These are phyloP conservation scores for Heliamphora exappendiculata DNA, from an alignment of 148 eudicot genomes.

Conservation along the genomic window DNA sequence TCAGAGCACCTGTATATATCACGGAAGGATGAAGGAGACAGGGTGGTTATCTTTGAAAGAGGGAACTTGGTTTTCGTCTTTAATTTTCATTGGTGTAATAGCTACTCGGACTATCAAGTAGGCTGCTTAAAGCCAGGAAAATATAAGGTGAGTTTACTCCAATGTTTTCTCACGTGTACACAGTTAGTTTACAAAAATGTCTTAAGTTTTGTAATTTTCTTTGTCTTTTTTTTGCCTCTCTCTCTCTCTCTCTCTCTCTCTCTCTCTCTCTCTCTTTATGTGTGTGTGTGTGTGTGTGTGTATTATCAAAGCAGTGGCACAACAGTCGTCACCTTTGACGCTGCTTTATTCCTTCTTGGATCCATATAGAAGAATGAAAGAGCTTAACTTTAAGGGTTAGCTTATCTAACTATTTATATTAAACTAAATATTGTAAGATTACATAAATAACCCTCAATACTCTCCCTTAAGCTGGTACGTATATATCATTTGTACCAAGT, in stretches of 20 bases:
- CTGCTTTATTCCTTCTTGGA: neutral
- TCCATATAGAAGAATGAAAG: neutral
- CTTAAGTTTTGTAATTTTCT: neutral
- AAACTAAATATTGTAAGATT: too few relatives aligned
- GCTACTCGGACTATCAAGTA: constrained; percentile 77
- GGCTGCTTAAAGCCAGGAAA: constrained; percentile 90
- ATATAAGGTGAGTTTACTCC: constrained; percentile 54
- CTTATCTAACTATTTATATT: too few relatives aligned
- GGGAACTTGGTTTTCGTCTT: constrained; percentile 89
- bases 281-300: neutral
- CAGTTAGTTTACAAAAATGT: neutral
- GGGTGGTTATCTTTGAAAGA: constrained; percentile 70
- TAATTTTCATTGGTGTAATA: constrained; percentile 83
- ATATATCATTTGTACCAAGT: too few relatives aligned
- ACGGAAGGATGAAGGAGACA: constrained; percentile 86
- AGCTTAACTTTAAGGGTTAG: too few relatives aligned
- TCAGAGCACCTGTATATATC: constrained; percentile 89
- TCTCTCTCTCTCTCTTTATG: neutral
- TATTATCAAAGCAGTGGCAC: too few relatives aligned
- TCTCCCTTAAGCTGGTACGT: too few relatives aligned
- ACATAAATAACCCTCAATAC: too few relatives aligned
- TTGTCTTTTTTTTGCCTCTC: neutral
- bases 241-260: neutral
- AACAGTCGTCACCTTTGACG: neutral
- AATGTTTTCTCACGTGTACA: neutral